These are phyloP conservation scores for Penicillium paradoxum DNA, from an alignment of 495 filamentous ascomycete genomes.

Conservation along the genomic window DNA sequence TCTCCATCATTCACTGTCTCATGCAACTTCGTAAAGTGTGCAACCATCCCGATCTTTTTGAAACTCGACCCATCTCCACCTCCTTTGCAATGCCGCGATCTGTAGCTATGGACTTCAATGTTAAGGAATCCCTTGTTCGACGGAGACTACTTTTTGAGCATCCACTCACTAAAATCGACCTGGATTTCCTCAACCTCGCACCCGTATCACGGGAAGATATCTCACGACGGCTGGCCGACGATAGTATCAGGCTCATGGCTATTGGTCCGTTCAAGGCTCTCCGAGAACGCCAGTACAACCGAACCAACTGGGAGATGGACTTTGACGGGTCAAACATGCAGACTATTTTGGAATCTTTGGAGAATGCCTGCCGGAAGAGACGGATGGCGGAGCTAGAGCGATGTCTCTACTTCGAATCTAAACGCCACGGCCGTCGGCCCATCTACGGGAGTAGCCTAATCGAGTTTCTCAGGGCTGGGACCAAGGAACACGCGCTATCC, in stretches of 20 bases:
- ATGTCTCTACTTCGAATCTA: constrained; percentile 72
- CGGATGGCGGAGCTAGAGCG: constrained; percentile 76
- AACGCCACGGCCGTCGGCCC: constrained; percentile 74
- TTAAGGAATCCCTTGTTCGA: constrained; percentile 68
- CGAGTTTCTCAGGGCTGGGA: constrained; percentile 62
- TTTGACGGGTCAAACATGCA: constrained; percentile 61
- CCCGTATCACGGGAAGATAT: constrained; percentile 66
- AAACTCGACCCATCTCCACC: constrained; percentile 95
- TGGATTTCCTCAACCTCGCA: constrained; percentile 77
- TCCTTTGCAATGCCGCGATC: constrained; percentile 91
- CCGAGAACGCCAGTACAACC: constrained; percentile 56
- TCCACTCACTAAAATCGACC: constrained; percentile 59
- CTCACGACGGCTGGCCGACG: constrained; percentile 56
- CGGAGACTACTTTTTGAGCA: constrained; percentile 60
- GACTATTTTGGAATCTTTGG: constrained; percentile 65
- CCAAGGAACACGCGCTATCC: constrained; percentile 39
- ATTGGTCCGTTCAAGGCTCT: constrained; percentile 57
- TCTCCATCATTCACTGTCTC: constrained; percentile 96
- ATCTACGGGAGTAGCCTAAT: constrained; percentile 74
- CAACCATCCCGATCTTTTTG: constrained; percentile 97
- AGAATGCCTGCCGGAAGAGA: constrained; percentile 63
- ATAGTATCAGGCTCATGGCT: constrained; percentile 59
- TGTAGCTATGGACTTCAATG: constrained; percentile 70
- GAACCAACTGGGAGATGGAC: constrained; percentile 55
- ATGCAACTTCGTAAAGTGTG: constrained; percentile 98